These are phyloP conservation scores for Typha latifolia DNA, from an alignment of 176 grass and related monocot species.

Conservation along the genomic window DNA sequence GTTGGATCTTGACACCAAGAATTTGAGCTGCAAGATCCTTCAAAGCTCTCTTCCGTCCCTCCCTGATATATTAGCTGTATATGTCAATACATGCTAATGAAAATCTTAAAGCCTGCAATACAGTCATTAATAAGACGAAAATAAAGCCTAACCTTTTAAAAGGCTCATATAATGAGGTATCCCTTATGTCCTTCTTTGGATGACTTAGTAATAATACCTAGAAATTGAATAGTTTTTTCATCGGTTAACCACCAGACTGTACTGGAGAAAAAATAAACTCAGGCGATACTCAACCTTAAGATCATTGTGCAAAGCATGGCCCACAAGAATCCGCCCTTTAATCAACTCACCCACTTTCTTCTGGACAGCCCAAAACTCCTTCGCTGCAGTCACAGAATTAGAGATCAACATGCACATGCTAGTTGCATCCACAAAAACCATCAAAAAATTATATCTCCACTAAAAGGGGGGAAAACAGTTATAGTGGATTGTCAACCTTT, in stretches of 20 bases:
- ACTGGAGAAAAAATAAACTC: constrained; percentile 1
- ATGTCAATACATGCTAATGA: constrained; percentile 19
- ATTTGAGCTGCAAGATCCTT: constrained; percentile 88
- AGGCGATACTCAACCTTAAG: constrained; percentile 50
- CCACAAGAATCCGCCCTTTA: constrained; percentile 71
- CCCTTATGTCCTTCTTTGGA: constrained; percentile 75
- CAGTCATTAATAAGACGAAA: neutral
- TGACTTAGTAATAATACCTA: constrained; percentile 78
- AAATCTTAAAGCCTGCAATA: constrained; percentile 13
- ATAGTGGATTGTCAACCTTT: constrained; percentile 41
- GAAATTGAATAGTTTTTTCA: constrained; percentile 10
- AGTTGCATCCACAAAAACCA: neutral
- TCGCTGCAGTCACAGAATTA: constrained; percentile 40
- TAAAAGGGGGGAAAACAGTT: neutral
- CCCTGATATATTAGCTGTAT: constrained; percentile 37
- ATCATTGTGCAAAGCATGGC: constrained; percentile 96
- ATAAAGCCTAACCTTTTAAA: constrained; percentile 49
- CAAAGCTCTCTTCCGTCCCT: constrained; percentile 41
- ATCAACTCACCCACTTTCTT: constrained; percentile 73
- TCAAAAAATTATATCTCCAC: neutral
- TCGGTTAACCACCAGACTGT: neutral
- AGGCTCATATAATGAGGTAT: constrained; percentile 77
- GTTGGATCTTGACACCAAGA: constrained; percentile 77
- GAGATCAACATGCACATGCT: constrained; percentile 2
- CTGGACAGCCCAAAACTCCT: constrained; percentile 69